A percentile compares a stretch with the other conserved stretches of the same genome.
These are phyloP conservation scores for Allomyces javanicus DNA, from an alignment of 192 early-diverging fungal genomes.

Conservation along the genomic window DNA sequence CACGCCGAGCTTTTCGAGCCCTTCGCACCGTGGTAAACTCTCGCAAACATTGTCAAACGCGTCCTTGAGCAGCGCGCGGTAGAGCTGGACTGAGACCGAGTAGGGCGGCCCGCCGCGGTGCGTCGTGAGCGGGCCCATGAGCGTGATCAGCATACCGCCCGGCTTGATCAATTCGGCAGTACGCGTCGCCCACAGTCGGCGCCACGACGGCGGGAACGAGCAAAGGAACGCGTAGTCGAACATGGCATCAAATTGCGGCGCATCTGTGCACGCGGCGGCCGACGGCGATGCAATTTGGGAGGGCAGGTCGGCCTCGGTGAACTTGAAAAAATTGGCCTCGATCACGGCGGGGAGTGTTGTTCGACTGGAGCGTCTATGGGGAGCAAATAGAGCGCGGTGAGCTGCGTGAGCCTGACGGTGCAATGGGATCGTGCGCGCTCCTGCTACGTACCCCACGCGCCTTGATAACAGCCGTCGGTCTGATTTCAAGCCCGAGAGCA, in stretches of 20 bases:
- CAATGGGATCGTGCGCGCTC: background rate
- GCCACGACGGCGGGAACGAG: slow-evolving; percentile 40
- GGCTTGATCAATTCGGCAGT: slow-evolving; percentile 39
- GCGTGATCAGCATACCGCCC: slow-evolving; percentile 47
- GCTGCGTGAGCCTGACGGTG: background rate
- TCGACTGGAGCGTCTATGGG: slow-evolving; percentile 5
- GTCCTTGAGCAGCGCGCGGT: slow-evolving; percentile 13
- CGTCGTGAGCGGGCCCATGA: slow-evolving; percentile 54
- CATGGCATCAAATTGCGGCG: background rate
- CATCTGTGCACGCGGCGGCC: too few species aligned
- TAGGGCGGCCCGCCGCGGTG: slow-evolving; percentile 57
- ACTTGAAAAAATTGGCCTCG: slow-evolving; percentile 50
- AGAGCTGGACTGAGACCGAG: slow-evolving; percentile 38
- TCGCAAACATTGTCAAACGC: too few species aligned
- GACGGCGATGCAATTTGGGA: too few species aligned
- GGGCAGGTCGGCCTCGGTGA: slow-evolving; percentile 3
- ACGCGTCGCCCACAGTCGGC: slow-evolving; percentile 39
- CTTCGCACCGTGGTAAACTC: too few species aligned
- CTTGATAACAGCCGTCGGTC: slow-evolving; percentile 36
- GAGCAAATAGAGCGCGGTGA: background rate
- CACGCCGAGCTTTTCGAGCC: too few species aligned
- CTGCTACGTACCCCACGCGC: slow-evolving; percentile 6
- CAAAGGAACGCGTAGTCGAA: slow-evolving; percentile 44
- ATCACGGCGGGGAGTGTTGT: slow-evolving; percentile 23
- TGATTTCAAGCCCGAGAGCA: slow-evolving; percentile 49